Conservation (phyloP, 1,139 yeast genomes). For the Yamadazyma jaroonii region DNA sequence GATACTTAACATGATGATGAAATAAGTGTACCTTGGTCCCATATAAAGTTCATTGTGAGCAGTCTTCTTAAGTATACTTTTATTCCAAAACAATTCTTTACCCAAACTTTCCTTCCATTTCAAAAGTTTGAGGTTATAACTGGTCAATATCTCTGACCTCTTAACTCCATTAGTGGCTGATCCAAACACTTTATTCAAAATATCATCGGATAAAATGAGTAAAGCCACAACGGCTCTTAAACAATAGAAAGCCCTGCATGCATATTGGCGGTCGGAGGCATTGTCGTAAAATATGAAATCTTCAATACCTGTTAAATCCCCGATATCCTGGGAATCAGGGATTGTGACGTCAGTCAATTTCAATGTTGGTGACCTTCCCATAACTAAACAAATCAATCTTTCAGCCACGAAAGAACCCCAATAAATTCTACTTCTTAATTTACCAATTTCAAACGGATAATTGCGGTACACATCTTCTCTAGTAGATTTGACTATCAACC, state of each 20-base stretch:
- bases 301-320: constrained; percentile 13
- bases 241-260: constrained; percentile 11
- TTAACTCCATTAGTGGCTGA: constrained; percentile 5
- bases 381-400: constrained; percentile 12
- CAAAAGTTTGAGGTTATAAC: constrained; percentile 8
- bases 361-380: constrained; percentile 14
- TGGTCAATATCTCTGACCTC: constrained; percentile 7
- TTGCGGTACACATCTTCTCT: constrained; percentile 7
- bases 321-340: constrained; percentile 14
- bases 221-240: constrained; percentile 11
- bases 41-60: constrained; percentile 13
- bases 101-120: constrained; percentile 9
- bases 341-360: constrained; percentile 12
- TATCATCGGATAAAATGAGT: constrained; percentile 11
- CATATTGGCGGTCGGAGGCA: constrained; percentile 10
- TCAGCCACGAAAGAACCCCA: constrained; percentile 16
- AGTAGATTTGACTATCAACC: no score
- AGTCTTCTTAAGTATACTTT: constrained; percentile 9
- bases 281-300: constrained; percentile 12
- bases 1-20: constrained; percentile 12
- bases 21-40: constrained; percentile 13
- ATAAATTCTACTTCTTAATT: constrained; percentile 13
- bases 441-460: constrained; percentile 12
- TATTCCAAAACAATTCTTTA: constrained; percentile 11
- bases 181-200: constrained; percentile 11